These are phyloP conservation scores for Kwoniella mangroviensis DNA, from an alignment of 768 basidiomycete genomes.

Conservation along the genomic window DNA sequence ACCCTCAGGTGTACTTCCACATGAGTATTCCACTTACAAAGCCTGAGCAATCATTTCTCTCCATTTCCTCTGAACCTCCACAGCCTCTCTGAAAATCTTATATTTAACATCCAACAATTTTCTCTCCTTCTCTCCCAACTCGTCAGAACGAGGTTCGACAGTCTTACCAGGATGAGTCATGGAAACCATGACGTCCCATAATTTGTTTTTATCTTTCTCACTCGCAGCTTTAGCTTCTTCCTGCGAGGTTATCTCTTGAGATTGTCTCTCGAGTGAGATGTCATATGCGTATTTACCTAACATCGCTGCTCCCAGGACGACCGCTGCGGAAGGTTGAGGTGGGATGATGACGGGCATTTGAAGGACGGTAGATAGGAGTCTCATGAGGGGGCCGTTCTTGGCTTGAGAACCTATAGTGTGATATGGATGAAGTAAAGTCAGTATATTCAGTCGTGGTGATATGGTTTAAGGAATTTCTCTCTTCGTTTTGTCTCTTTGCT, in stretches of 20 bases:
- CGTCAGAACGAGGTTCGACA: constrained; percentile 68
- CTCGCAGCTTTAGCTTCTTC: constrained; percentile 57
- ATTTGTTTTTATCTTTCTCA: constrained; percentile 65
- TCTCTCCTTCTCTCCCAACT: constrained; percentile 70
- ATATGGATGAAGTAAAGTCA: neutral
- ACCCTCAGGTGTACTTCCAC: neutral
- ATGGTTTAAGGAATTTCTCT: too few relatives aligned
- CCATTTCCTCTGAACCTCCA: constrained; percentile 89
- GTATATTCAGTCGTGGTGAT: too few relatives aligned
- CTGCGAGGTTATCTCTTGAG: constrained; percentile 59
- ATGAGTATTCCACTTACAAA: constrained; percentile 12
- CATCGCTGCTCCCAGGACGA: constrained; percentile 93
- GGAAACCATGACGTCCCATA: constrained; percentile 96
- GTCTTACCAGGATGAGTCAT: constrained; percentile 87
- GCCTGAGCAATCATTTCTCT: constrained; percentile 71
- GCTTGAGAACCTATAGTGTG: constrained; percentile 77
- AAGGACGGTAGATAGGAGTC: constrained; percentile 84
- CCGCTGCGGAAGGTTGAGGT: constrained; percentile 73
- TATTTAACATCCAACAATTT: constrained; percentile 88
- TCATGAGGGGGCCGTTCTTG: constrained; percentile 85
- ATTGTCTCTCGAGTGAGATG: constrained; percentile 53
- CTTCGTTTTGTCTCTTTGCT: too few relatives aligned
- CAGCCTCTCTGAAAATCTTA: constrained; percentile 84
- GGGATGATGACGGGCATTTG: constrained; percentile 82
- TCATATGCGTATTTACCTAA: constrained; percentile 84